These are phyloP conservation scores for Entomortierella beljakovae DNA, from an alignment of 192 early-diverging fungal species.

Conservation along the genomic window DNA sequence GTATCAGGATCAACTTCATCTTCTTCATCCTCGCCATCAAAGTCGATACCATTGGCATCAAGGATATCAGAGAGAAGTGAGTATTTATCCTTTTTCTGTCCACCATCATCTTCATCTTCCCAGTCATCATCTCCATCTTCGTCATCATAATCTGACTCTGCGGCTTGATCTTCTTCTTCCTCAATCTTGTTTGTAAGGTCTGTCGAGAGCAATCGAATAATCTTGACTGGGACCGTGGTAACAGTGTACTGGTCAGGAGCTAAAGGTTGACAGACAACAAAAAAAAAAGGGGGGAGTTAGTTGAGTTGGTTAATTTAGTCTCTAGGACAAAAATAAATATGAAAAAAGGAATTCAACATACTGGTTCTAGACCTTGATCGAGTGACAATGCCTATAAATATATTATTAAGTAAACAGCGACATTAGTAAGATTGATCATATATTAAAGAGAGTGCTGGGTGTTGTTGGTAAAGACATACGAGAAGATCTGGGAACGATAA, in stretches of 20 bases:
- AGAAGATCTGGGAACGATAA: constrained; percentile 65
- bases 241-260: constrained; percentile 83
- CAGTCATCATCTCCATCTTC: constrained; percentile 65
- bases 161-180: constrained; percentile 63
- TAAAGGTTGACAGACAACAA: constrained; percentile 15
- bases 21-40: constrained; percentile 67
- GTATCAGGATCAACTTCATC: constrained; percentile 74
- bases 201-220: constrained; percentile 84
- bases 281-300: constrained; percentile 26
- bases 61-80: constrained; percentile 23
- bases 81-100: constrained; percentile 47
- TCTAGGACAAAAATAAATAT: neutral
- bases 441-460: constrained; percentile 1
- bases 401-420: neutral
- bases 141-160: constrained; percentile 62
- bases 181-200: constrained; percentile 81
- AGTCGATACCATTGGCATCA: constrained; percentile 27
- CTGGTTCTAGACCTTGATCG: constrained; percentile 62
- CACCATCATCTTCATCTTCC: constrained; percentile 68
- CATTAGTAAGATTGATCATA: no score
- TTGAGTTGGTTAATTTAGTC: no score
- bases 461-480: constrained; percentile 18
- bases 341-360: constrained; percentile 13
- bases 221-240: constrained; percentile 86
- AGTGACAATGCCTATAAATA: constrained; percentile 64